These are phyloP conservation scores for Micromonas pusilla DNA, from an alignment of 139 green algal genomes.

Conservation along the genomic window DNA sequence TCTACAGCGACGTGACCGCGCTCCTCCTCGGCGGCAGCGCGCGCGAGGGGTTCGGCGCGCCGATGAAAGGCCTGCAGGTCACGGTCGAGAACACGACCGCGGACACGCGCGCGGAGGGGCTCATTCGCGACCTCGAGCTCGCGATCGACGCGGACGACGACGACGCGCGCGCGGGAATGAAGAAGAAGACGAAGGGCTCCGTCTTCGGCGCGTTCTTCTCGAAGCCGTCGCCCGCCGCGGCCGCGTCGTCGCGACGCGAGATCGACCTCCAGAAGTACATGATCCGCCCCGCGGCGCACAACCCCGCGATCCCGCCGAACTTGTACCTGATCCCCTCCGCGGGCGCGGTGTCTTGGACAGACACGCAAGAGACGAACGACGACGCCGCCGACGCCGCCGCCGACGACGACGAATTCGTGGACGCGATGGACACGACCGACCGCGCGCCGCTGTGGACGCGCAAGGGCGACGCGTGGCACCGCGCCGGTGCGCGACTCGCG, in stretches of 20 bases:
- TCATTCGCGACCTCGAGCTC: background rate
- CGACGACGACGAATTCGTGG: background rate
- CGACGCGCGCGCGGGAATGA: background rate
- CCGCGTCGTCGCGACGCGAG: too few relatives aligned
- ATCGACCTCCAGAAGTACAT: background rate
- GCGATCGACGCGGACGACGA: background rate
- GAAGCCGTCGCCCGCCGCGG: background rate
- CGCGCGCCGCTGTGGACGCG: conserved; percentile 1
- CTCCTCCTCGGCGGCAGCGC: background rate
- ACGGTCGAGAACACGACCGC: background rate
- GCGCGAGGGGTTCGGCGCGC: background rate
- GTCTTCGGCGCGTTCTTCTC: conserved; percentile 16
- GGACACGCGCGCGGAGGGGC: background rate
- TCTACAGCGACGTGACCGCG: conserved; percentile 12
- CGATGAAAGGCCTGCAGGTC: conserved; percentile 10
- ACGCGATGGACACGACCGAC: background rate
- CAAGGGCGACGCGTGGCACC: conserved; percentile 11
- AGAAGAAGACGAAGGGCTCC: background rate
- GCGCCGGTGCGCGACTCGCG: background rate
- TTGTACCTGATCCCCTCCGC: conserved; percentile 1
- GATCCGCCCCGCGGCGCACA: background rate
- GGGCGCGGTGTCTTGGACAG: background rate
- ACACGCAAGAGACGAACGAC: background rate
- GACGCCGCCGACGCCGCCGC: background rate
- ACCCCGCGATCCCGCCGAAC: conserved; percentile 2